Evolutionary conservation across 441 rosid genomes (phyloP).

Genomic region (Francoa sonchifolia): DNA sequence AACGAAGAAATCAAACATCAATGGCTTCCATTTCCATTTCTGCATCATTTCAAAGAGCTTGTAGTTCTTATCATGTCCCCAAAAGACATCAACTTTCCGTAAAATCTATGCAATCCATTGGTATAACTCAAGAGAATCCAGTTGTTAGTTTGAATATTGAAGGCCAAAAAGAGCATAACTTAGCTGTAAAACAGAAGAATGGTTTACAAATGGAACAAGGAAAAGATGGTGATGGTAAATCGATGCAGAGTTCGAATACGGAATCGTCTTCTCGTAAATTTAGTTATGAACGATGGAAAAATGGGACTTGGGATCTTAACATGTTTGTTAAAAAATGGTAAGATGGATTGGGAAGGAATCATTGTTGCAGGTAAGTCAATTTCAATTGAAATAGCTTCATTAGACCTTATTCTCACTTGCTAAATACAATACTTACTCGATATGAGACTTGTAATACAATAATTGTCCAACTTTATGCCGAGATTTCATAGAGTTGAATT

Average conservation of each 20-base stretch:
- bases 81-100: constrained; percentile 19
- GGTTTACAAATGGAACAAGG: constrained; percentile 2
- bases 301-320: constrained; percentile 44
- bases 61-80: constrained; percentile 15
- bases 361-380: constrained; percentile 30
- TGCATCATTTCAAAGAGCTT: constrained; percentile 24
- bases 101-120: constrained; percentile 13
- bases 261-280: constrained; percentile 20
- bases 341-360: constrained; percentile 38
- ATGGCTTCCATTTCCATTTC: constrained; percentile 41
- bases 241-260: constrained; percentile 4
- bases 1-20: constrained; percentile 2
- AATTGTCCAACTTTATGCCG: too few relatives aligned
- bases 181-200: constrained; percentile 11
- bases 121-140: constrained; percentile 23
- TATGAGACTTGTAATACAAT: too few relatives aligned
- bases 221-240: constrained; percentile 9
- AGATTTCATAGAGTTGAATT: background rate
- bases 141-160: constrained; percentile 19
- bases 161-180: constrained; percentile 13
- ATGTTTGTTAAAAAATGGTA: constrained; percentile 38
- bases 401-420: too few relatives aligned
- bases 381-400: background rate
- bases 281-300: constrained; percentile 29
- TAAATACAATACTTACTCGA: background rate